These are phyloP conservation scores for Ophiostoma fasciatum DNA, from an alignment of 2,329 filamentous ascomycete species.

Conservation along the genomic window DNA sequence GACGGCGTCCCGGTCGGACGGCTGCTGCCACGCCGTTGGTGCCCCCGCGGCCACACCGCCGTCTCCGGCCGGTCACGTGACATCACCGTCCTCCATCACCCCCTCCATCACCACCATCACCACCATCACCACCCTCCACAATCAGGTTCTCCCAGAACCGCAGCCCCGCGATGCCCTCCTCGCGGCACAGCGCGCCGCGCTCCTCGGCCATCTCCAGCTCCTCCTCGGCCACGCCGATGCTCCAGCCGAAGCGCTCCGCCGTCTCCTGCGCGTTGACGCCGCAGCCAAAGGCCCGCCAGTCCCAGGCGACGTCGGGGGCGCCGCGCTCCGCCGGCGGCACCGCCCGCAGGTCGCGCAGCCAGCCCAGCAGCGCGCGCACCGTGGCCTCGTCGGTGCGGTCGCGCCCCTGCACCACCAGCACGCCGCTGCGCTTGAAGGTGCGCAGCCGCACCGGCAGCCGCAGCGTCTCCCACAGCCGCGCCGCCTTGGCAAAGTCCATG, in stretches of 20 bases:
- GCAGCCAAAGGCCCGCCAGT: conserved; percentile 63
- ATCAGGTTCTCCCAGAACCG: conserved; percentile 78
- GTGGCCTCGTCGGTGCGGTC: conserved; percentile 88
- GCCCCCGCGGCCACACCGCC: no score
- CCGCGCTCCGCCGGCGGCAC: conserved; percentile 31
- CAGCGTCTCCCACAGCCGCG: conserved; percentile 73
- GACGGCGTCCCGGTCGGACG: no score
- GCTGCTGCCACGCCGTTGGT: no score
- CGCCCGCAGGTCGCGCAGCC: conserved; percentile 60
- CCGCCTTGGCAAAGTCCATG: conserved; percentile 80
- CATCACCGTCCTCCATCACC: no score
- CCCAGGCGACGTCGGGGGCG: conserved; percentile 45
- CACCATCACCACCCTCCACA: no score
- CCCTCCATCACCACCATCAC: no score
- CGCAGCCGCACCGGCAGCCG: conserved; percentile 74
- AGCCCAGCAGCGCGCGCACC: conserved; percentile 57
- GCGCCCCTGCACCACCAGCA: conserved; percentile 82
- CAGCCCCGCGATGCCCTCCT: conserved; percentile 80
- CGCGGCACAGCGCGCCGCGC: conserved; percentile 69
- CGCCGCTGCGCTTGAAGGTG: conserved; percentile 69
- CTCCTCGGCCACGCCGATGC: conserved; percentile 86
- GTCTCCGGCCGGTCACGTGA: no score
- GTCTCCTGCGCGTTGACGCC: conserved; percentile 83
- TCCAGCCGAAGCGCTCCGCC: conserved; percentile 89
- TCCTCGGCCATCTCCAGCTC: conserved; percentile 98